Conservation (phyloP, 106 monocot species). For the Posidonia australis region DNA sequence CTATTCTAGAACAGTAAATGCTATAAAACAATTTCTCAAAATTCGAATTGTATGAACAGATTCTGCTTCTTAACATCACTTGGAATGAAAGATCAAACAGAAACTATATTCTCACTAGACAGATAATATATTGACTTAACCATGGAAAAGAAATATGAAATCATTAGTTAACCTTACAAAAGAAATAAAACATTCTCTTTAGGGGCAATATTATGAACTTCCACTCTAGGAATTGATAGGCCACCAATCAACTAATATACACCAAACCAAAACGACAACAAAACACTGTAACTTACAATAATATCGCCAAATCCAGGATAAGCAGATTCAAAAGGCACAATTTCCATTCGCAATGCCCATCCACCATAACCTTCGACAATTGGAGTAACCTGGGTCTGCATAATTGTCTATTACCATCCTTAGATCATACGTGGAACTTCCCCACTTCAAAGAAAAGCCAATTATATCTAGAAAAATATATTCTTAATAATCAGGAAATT, state of each 20-base stretch:
- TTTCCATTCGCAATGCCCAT: slow-evolving; percentile 92
- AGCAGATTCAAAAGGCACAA: slow-evolving; percentile 98
- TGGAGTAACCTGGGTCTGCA: slow-evolving; percentile 93
- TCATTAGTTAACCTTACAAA: no score
- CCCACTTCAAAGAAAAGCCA: not conserved
- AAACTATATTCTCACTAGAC: no score
- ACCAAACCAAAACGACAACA: not conserved
- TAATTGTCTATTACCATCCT: not conserved
- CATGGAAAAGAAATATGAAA: no score
- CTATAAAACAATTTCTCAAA: no score
- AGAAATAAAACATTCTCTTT: no score
- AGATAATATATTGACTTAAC: no score
- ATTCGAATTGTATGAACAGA: no score
- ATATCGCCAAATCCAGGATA: slow-evolving; percentile 98
- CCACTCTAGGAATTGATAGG: not conserved
- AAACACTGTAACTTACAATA: slow-evolving; percentile 50
- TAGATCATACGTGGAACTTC: not conserved
- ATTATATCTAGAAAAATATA: not conserved
- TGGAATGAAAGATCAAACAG: no score
- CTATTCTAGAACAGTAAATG: no score
- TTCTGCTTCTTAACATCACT: no score
- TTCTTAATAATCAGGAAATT: slow-evolving; percentile 8
- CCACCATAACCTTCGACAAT: slow-evolving; percentile 99
- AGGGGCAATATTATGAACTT: no score
- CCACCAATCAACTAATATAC: not conserved